phyloP scores from a whole-genome alignment of 208 protist species.

The Phytomonas sp. region DNA sequence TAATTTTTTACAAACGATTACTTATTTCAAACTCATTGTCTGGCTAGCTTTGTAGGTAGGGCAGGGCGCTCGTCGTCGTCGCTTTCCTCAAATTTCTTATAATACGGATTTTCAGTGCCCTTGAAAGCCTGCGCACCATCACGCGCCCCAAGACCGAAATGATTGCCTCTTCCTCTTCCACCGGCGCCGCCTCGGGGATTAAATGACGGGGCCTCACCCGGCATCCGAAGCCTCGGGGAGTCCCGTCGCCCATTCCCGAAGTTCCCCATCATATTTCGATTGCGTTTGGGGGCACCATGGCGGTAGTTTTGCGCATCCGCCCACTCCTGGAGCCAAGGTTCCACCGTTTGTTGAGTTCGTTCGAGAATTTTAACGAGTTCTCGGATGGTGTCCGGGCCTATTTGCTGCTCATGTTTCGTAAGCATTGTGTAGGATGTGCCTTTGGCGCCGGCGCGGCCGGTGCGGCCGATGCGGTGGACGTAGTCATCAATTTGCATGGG shows the following conservation, averaged over 20 bases:
- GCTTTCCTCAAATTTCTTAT: slow-evolving; percentile 56
- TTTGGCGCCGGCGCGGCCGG: slow-evolving; percentile 84
- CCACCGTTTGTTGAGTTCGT: slow-evolving; percentile 62
- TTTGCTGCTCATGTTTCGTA: slow-evolving; percentile 82
- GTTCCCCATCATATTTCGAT: slow-evolving; percentile 57
- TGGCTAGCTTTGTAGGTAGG: slow-evolving; percentile 27
- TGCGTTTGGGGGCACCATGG: slow-evolving; percentile 35
- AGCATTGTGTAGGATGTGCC: slow-evolving; percentile 82
- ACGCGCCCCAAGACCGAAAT: slow-evolving; percentile 36
- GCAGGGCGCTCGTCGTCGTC: slow-evolving; percentile 30
- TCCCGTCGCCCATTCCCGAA: slow-evolving; percentile 26
- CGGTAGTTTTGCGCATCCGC: slow-evolving; percentile 26
- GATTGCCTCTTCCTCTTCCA: background rate
- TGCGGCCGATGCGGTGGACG: slow-evolving; percentile 96
- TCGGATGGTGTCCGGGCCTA: slow-evolving; percentile 76
- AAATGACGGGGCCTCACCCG: slow-evolving; percentile 22
- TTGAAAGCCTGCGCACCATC: slow-evolving; percentile 10
- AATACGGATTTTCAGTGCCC: slow-evolving; percentile 26
- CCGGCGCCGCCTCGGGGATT: slow-evolving; percentile 18
- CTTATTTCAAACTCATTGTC: slow-evolving; percentile 10
- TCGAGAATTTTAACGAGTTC: slow-evolving; percentile 60
- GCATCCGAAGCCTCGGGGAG: slow-evolving; percentile 40
- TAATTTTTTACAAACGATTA: slow-evolving; percentile 4
- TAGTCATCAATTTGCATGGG: slow-evolving; percentile 98
- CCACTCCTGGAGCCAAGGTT: slow-evolving; percentile 72